Base-by-base conservation (phyloP, 148 eudicot species). In the Rhododendron henanense region DNA sequence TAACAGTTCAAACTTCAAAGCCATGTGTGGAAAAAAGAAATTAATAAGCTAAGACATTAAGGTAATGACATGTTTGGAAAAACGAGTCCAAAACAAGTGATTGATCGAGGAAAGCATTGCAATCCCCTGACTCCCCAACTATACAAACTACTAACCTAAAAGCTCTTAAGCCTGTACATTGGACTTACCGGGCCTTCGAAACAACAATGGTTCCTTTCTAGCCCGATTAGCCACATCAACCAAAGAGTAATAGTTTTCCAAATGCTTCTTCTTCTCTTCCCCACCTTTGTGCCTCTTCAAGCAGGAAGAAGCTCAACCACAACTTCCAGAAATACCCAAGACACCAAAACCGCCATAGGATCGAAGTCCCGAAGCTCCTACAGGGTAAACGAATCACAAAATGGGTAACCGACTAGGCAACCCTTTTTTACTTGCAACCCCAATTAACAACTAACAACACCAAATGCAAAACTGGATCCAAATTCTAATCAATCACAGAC, bases 391-490 rank as follows among this genome's bases (percentile, higher is more conserved):
- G 8, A 71, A 71, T 71, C 76, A 31, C 76, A 5, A 71, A 15
- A 71, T 13, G 76, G 75, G 76, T 31, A 31, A 33, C 39, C 39
- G 18, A 71, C 39, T 14, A 4, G 0, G 76, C 41, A 71, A 31
- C 39, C 41, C 41, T 9, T 71, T 31, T 5, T 2, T 41, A 31
- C 41, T 14, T 71, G 76, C 33, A 25, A 25, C 15, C 5, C 41
- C 76, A 71, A 31, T 15, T 33, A 71, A 15, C 76, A 31, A 31
- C 19, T 71, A 71, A 83, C 15, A 15, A 19, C 76, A 71, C 76
- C 19, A 10, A 59, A 61, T 23, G 51, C 28, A 25, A 81, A 53
- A 82, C 5, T 86, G 81, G 88, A 91, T 87, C 92, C 19, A 35
- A 74, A 25, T 67, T 25, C 74, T 61, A 71, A 86, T 84, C 82